These are phyloP conservation scores for Sporothrix brasiliensis DNA, from an alignment of 2,329 filamentous ascomycete species.

Conservation along the genomic window DNA sequence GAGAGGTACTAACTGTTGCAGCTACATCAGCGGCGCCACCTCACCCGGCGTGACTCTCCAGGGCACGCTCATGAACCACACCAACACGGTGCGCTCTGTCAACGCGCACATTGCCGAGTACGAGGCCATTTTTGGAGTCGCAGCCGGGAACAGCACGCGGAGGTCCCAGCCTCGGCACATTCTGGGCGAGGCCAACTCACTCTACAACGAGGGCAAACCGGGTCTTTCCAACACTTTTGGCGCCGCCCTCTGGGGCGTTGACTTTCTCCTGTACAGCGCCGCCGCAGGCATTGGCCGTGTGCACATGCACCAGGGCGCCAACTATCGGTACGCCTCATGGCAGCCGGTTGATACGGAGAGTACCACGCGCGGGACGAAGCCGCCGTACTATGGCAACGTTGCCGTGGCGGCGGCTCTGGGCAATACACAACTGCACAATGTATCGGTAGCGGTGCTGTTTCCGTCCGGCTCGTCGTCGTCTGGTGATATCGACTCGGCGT, in stretches of 20 bases:
- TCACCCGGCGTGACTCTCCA: constrained; percentile 64
- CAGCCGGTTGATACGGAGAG: constrained; percentile 52
- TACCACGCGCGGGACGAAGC: constrained; percentile 59
- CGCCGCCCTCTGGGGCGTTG: constrained; percentile 65
- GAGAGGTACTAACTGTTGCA: constrained; percentile 39
- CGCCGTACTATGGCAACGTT: constrained; percentile 66
- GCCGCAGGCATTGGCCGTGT: constrained; percentile 58
- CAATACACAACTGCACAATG: constrained; percentile 42
- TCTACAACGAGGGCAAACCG: constrained; percentile 63
- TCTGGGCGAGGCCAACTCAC: constrained; percentile 63
- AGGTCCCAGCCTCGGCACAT: constrained; percentile 53
- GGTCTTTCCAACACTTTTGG: constrained; percentile 67
- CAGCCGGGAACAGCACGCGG: background rate
- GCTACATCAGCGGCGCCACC: constrained; percentile 64
- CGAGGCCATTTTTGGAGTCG: constrained; percentile 44
- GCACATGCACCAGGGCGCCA: constrained; percentile 67
- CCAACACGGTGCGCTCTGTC: constrained; percentile 54
- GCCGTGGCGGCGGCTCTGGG: constrained; percentile 61
- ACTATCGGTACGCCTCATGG: constrained; percentile 52
- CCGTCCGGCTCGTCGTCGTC: background rate
- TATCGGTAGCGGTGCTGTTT: constrained; percentile 47
- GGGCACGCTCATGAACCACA: constrained; percentile 66
- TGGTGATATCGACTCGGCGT: constrained; percentile 51
- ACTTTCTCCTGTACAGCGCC: constrained; percentile 64
- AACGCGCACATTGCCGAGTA: constrained; percentile 54